Percentiles rank a stretch among this genome's conserved stretches.
phyloP scores from a whole-genome alignment of 208 protist genomes.

The Wallacemonas collosoma region DNA sequence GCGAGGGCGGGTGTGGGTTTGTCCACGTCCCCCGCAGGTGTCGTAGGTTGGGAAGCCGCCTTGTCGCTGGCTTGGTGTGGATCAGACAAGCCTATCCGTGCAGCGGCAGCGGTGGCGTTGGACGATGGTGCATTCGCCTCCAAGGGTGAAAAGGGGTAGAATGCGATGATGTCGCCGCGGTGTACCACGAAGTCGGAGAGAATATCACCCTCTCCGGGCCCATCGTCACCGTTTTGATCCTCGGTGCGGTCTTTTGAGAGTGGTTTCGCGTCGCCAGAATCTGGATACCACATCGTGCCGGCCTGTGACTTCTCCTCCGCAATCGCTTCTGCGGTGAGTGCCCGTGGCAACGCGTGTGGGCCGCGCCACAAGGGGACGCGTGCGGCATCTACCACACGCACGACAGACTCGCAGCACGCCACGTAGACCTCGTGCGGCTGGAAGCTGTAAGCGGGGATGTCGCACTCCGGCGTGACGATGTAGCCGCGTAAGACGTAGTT shows the following conservation, averaged over 20 bases:
- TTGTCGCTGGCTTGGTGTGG: background rate
- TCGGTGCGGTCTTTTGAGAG: no score
- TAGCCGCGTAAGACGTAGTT: conserved; percentile 58
- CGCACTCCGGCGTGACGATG: conserved; percentile 24
- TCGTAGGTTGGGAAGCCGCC: background rate
- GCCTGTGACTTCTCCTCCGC: background rate
- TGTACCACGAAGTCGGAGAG: conserved; percentile 22
- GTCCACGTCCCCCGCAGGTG: no score
- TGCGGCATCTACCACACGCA: conserved; percentile 35
- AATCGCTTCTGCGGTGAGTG: background rate
- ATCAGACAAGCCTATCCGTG: background rate
- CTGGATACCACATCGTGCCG: no score
- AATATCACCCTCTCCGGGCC: background rate
- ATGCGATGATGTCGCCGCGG: conserved; percentile 52
- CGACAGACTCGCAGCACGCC: conserved; percentile 42
- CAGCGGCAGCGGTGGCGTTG: no score
- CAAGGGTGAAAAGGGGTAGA: conserved; percentile 17
- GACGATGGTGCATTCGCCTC: no score
- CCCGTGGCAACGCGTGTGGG: background rate
- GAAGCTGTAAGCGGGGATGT: conserved; percentile 28
- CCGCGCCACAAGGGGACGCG: background rate
- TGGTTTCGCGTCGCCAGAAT: no score
- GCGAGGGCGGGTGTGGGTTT: background rate
- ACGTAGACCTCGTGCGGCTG: conserved; percentile 56
- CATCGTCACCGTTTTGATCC: background rate